These are phyloP conservation scores for Lachancea sp. DNA, from an alignment of 805 yeast species.

Conservation along the genomic window DNA sequence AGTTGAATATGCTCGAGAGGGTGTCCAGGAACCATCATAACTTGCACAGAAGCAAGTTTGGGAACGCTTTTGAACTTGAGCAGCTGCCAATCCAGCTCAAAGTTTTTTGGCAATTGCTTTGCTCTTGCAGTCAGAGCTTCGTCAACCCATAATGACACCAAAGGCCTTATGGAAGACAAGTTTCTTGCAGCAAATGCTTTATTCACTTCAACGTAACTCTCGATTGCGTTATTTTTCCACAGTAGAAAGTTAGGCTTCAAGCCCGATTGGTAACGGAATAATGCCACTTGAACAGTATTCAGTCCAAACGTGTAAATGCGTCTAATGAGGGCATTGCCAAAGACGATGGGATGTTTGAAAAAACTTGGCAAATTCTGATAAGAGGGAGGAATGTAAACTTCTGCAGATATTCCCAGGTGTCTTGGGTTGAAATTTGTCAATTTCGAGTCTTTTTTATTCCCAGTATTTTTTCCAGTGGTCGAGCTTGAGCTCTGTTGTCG, in stretches of 20 bases:
- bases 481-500: not conserved
- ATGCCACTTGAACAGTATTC: conserved; percentile 62
- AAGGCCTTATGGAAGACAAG: conserved; percentile 40
- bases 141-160: conserved; percentile 56
- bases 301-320: conserved; percentile 57
- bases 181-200: conserved; percentile 66
- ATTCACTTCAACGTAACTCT: conserved; percentile 69
- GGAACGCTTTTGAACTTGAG: conserved; percentile 65
- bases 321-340: conserved; percentile 46
- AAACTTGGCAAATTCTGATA: conserved; percentile 40
- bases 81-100: conserved; percentile 70
- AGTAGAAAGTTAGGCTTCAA: conserved; percentile 58
- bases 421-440: conserved; percentile 33
- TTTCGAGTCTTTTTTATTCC: conserved; percentile 6
- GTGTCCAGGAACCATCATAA: conserved; percentile 52
- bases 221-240: conserved; percentile 85
- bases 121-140: conserved; percentile 50
- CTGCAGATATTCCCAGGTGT: conserved; percentile 37
- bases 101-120: conserved; percentile 48
- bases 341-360: conserved; percentile 37
- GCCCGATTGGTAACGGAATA: conserved; percentile 63
- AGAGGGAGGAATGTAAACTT: conserved; percentile 48
- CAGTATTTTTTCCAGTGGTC: not conserved
- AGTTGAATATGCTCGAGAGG: conserved; percentile 53
- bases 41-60: conserved; percentile 62